A percentile compares a stretch with the other conserved stretches of the same genome.
phyloP scores from a whole-genome alignment of 495 filamentous ascomycete genomes.

The Aspergillus conjunctus region DNA sequence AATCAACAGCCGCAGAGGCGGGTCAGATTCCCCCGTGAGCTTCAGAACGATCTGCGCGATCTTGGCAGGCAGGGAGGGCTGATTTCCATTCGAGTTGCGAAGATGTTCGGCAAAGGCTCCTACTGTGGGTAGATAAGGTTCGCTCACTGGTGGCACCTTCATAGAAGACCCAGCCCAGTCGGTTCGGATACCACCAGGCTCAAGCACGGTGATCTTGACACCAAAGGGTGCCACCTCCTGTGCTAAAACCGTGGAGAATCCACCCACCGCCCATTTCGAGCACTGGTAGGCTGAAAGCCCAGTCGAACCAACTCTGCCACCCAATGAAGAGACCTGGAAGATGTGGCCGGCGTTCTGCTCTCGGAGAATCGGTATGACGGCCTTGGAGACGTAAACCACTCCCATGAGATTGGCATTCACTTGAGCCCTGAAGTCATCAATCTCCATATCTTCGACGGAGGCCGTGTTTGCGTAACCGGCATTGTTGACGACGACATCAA shows the following conservation, averaged over 20 bases:
- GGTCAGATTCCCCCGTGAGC: slow-evolving; percentile 21
- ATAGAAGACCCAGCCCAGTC: slow-evolving; percentile 39
- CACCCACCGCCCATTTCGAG: slow-evolving; percentile 52
- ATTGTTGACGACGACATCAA: slow-evolving; percentile 39
- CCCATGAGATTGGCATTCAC: slow-evolving; percentile 52
- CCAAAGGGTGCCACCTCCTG: slow-evolving; percentile 32
- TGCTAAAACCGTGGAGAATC: slow-evolving; percentile 36
- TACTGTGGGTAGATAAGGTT: slow-evolving; percentile 26
- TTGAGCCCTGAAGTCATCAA: slow-evolving; percentile 26
- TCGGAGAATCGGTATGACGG: slow-evolving; percentile 47
- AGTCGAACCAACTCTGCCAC: slow-evolving; percentile 36
- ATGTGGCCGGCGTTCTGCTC: slow-evolving; percentile 30
- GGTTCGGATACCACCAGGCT: slow-evolving; percentile 41
- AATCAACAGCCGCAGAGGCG: slow-evolving; percentile 30
- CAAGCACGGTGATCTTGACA: slow-evolving; percentile 35
- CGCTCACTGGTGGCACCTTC: slow-evolving; percentile 27
- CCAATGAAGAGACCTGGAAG: slow-evolving; percentile 41
- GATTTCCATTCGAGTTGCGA: slow-evolving; percentile 1
- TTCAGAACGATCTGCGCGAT: slow-evolving; percentile 29
- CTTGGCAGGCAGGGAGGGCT: slow-evolving; percentile 24
- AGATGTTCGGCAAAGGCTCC: slow-evolving; percentile 6
- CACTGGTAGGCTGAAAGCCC: slow-evolving; percentile 47
- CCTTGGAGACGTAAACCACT: slow-evolving; percentile 42
- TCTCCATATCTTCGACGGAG: slow-evolving; percentile 31
- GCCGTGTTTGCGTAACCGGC: slow-evolving; percentile 34